phyloP scores from a whole-genome alignment of 2,329 filamentous ascomycete species.

The Tolypocladium inflatum region DNA sequence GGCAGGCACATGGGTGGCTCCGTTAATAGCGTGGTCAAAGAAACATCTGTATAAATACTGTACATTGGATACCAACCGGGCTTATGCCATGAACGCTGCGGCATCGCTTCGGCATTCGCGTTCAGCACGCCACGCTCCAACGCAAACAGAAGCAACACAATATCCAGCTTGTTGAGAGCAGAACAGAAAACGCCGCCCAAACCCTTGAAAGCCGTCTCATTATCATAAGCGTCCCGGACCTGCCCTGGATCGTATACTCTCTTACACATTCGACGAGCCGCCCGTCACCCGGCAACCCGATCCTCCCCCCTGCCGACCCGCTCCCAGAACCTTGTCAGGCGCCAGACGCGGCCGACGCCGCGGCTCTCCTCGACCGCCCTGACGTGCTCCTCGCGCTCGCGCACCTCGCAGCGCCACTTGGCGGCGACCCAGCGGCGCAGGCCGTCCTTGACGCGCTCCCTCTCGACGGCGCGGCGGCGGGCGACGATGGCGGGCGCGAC shows the following conservation, averaged over 20 bases:
- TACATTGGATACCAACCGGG: background rate
- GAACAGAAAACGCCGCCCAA: background rate
- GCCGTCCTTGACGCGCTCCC: constrained; percentile 57
- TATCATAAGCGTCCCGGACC: background rate
- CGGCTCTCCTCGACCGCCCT: constrained; percentile 37
- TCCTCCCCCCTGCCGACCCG: constrained; percentile 36
- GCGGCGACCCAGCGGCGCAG: constrained; percentile 54
- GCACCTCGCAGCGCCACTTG: constrained; percentile 45
- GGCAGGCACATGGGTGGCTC: background rate
- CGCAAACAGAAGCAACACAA: background rate
- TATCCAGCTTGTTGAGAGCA: background rate
- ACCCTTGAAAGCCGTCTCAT: background rate
- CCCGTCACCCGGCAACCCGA: background rate
- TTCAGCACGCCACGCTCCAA: background rate
- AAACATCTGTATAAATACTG: background rate
- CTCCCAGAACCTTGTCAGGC: constrained; percentile 59
- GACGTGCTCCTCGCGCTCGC: constrained; percentile 37
- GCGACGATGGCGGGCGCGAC: constrained; percentile 55
- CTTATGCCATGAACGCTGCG: background rate
- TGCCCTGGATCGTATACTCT: background rate
- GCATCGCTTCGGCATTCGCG: background rate
- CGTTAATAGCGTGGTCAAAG: background rate
- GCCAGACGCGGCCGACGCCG: constrained; percentile 49
- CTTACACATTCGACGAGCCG: background rate
- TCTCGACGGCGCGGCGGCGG: constrained; percentile 52